phyloP scores from a whole-genome alignment of 169 alveolate genomes.

The Plasmodium chabaudi region DNA sequence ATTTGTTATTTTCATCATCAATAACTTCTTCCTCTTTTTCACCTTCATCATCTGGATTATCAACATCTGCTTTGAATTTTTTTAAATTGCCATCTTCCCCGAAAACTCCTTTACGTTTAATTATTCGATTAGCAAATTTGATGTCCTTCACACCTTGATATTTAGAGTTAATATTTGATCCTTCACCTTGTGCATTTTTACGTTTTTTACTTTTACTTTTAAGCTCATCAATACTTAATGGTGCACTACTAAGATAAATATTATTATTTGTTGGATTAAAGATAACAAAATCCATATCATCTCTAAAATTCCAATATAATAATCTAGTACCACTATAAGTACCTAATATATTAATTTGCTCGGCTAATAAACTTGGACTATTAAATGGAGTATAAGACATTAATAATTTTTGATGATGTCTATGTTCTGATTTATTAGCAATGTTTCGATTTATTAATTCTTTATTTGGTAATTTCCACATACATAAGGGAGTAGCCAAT shows the following conservation, averaged over 20 bases:
- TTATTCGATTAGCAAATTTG: slow-evolving; percentile 24
- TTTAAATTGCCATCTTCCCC: background rate
- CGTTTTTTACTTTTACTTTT: slow-evolving; percentile 24
- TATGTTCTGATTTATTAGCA: slow-evolving; percentile 88
- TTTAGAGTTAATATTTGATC: slow-evolving; percentile 18
- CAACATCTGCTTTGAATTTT: background rate
- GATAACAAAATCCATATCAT: slow-evolving; percentile 87
- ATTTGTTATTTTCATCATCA: background rate
- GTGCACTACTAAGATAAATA: slow-evolving; percentile 80
- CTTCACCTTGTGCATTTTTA: background rate
- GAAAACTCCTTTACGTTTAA: slow-evolving; percentile 35
- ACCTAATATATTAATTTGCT: slow-evolving; percentile 90
- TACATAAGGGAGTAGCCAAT: slow-evolving; percentile 87
- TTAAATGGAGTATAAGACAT: slow-evolving; percentile 91
- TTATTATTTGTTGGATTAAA: slow-evolving; percentile 82
- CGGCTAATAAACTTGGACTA: slow-evolving; percentile 90
- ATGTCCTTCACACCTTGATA: slow-evolving; percentile 25
- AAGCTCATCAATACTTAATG: slow-evolving; percentile 52
- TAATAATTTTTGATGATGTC: slow-evolving; percentile 90
- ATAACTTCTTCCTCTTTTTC: background rate
- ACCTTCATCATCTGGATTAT: background rate
- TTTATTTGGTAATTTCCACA: slow-evolving; percentile 92
- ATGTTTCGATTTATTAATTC: slow-evolving; percentile 89
- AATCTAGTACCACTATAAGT: slow-evolving; percentile 89
- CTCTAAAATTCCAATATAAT: slow-evolving; percentile 90